Percentiles rank a stretch among this genome's conserved stretches.
phyloP scores from a whole-genome alignment of 768 basidiomycete genomes.

The Naganishia antarctica region DNA sequence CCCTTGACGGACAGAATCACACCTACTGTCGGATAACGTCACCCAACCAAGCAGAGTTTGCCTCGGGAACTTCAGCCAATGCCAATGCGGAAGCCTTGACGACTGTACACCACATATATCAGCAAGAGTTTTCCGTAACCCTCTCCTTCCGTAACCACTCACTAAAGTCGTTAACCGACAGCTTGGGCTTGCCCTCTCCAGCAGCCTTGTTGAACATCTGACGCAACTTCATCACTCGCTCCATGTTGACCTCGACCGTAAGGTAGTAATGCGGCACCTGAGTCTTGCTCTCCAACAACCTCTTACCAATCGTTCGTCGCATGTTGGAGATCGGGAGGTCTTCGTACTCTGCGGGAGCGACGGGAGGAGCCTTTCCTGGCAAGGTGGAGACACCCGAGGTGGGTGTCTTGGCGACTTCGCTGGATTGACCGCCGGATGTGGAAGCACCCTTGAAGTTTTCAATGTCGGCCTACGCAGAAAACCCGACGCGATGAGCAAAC shows the following conservation, averaged over 20 bases:
- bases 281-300: slow-evolving; percentile 88
- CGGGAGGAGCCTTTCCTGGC: slow-evolving; percentile 51
- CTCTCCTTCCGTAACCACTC: slow-evolving; percentile 25
- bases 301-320: slow-evolving; percentile 84
- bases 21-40: slow-evolving; percentile 89
- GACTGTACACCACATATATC: slow-evolving; percentile 48
- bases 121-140: not conserved
- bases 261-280: slow-evolving; percentile 96
- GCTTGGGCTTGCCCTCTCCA: slow-evolving; percentile 64
- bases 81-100: slow-evolving; percentile 91
- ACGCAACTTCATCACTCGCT: slow-evolving; percentile 72
- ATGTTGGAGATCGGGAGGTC: slow-evolving; percentile 90
- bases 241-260: slow-evolving; percentile 89
- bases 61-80: slow-evolving; percentile 89
- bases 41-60: slow-evolving; percentile 95
- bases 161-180: slow-evolving; percentile 94
- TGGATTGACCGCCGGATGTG: slow-evolving; percentile 36
- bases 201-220: slow-evolving; percentile 84
- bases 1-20: not conserved
- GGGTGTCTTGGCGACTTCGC: slow-evolving; percentile 54
- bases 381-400: slow-evolving; percentile 56
- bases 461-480: slow-evolving; percentile 58
- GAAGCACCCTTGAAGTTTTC: slow-evolving; percentile 69
- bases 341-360: slow-evolving; percentile 61
- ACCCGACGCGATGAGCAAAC: not conserved